Base-by-base conservation (phyloP, 306 rosid species). In the Cucurbita pepo region DNA sequence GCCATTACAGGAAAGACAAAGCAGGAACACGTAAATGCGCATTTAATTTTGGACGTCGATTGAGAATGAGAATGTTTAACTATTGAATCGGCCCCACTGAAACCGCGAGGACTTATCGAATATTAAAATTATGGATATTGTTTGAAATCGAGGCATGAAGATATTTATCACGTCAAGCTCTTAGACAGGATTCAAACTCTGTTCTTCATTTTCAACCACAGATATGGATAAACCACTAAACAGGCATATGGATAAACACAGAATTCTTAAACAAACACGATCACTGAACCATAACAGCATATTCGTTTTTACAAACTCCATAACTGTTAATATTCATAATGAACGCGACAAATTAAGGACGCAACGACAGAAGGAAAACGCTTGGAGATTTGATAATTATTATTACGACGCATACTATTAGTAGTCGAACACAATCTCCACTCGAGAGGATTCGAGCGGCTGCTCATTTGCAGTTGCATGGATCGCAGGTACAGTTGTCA, bases 381-480 rank as follows among this genome's bases (percentile, higher is more conserved):
- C 72, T 41, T 5, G 48, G 45, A 67, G n/a, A 13, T 67, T 67
- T 6, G 11, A 66, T 44, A 21, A 22, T 67, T 67, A 36, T 64
- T 64, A 67, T 66, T 22, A 66, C 6, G 43, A 59, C 34, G 37
- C 40, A 34, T 65, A 18, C 71, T 65, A 38, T 63, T 40, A 0
- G 9, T n/a, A 41, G 36, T 40, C 34, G 38, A 44, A 10, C 12
- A 66, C 6, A 1, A 34, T 21, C 55, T 44, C 54, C 36, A 52
- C 16, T 12, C 7, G 10, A 51, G 38, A 19, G 5, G 72, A 12
- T 43, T 66, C 3, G 47, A 41, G 56, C 7, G 1, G 56, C 11
- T 12, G 9, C 60, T 88, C 92, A 89, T 73, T 89, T 79, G 64
- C 97, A 92, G 56, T 19, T 85, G 84, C 92, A 88, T 6, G 90